Conservation (phyloP, 768 basidiomycete species). For the Mycena filopes region DNA sequence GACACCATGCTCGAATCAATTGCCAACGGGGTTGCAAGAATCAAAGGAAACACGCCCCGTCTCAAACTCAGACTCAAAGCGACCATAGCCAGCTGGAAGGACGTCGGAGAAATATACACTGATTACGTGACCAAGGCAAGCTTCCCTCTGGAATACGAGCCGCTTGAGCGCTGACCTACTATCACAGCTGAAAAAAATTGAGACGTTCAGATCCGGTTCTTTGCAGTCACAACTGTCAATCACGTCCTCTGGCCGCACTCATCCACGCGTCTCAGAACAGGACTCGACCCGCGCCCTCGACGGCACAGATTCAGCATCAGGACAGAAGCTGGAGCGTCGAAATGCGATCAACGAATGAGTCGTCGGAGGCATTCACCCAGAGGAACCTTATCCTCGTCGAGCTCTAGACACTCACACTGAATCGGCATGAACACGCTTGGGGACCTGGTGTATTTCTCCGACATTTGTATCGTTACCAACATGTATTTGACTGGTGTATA, state of each 20-base stretch:
- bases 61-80: slow-evolving; percentile 25
- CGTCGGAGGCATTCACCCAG: slow-evolving; percentile 9
- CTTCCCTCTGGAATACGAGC: background rate
- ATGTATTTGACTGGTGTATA: too few species aligned
- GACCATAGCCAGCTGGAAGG: slow-evolving; percentile 4
- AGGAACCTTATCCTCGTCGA: background rate
- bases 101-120: slow-evolving; percentile 6
- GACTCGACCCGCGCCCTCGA: background rate
- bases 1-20: slow-evolving; percentile 29
- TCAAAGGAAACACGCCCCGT: slow-evolving; percentile 3
- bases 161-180: background rate
- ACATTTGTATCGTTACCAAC: too few species aligned
- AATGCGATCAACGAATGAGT: slow-evolving; percentile 7
- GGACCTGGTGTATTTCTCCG: too few species aligned
- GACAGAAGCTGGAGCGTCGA: slow-evolving; percentile 2
- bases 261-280: slow-evolving; percentile 1
- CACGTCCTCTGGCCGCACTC: background rate
- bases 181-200: slow-evolving; percentile 19
- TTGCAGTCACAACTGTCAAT: background rate
- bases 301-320: background rate
- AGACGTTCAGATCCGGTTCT: slow-evolving; percentile 9
- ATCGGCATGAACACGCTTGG: too few species aligned
- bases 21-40: slow-evolving; percentile 8
- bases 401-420: slow-evolving; percentile 2
- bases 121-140: slow-evolving; percentile 20